These are phyloP conservation scores for Rhizopogon salebrosus DNA, from an alignment of 768 basidiomycete species.

Conservation along the genomic window DNA sequence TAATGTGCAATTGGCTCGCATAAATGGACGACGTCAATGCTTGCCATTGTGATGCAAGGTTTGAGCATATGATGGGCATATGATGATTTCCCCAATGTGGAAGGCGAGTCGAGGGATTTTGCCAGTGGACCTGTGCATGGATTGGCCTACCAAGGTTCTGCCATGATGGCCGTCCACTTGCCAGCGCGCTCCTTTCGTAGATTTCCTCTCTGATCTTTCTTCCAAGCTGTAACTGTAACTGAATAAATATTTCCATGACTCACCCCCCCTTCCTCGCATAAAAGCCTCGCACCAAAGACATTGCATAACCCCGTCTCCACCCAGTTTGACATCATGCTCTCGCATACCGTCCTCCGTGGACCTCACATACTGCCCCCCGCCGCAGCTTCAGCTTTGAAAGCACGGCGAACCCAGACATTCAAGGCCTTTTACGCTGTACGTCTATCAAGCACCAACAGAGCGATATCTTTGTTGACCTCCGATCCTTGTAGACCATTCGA, in stretches of 20 bases:
- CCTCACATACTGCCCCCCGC: constrained; percentile 25
- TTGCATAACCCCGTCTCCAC: background rate
- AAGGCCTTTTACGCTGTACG: constrained; percentile 55
- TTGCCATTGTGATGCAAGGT: too few species aligned
- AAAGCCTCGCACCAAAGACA: constrained; percentile 2
- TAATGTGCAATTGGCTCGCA: too few species aligned
- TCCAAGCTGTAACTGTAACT: background rate
- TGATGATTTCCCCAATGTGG: too few species aligned
- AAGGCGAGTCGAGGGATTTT: background rate
- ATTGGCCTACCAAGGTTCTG: background rate
- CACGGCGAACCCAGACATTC: constrained; percentile 35
- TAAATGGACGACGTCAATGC: too few species aligned
- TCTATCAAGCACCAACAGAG: background rate
- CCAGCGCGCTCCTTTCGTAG: background rate
- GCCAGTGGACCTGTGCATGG: background rate
- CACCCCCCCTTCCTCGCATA: constrained; percentile 9
- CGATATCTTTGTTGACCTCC: constrained; percentile 10
- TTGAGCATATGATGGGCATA: too few species aligned
- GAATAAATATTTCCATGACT: background rate
- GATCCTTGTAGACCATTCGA: constrained; percentile 23
- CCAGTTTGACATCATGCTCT: constrained; percentile 29
- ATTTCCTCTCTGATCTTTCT: background rate
- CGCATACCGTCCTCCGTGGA: constrained; percentile 22
- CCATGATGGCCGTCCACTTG: background rate
- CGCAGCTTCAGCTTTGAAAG: constrained; percentile 26